Evolutionary conservation across 768 basidiomycete genomes (phyloP).

Genomic region (Rhizopogon vulgaris): DNA sequence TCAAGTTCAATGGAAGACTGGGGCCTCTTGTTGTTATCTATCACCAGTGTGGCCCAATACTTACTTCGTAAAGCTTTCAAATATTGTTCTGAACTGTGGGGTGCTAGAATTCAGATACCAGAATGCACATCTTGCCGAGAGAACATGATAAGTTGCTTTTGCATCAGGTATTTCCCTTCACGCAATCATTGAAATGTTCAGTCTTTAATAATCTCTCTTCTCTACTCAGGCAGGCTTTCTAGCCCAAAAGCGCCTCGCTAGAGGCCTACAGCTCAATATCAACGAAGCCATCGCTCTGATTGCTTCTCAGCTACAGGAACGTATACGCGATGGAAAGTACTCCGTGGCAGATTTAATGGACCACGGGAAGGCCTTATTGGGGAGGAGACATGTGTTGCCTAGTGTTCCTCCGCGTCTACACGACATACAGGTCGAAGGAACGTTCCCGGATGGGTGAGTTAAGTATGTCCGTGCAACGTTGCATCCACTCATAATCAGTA

Average conservation of each 20-base stretch:
- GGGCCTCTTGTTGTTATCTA: too few relatives aligned
- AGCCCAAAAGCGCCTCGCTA: constrained; percentile 90
- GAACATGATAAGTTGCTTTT: constrained; percentile 56
- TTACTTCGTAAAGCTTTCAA: too few relatives aligned
- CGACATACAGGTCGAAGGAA: constrained; percentile 76
- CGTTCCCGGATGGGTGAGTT: constrained; percentile 77
- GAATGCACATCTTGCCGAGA: constrained; percentile 70
- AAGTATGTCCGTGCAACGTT: not conserved
- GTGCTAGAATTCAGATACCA: not conserved
- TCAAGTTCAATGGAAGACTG: too few relatives aligned
- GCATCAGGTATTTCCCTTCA: constrained; percentile 44
- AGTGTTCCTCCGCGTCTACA: constrained; percentile 70
- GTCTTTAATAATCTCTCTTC: constrained; percentile 19
- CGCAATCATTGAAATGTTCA: not conserved
- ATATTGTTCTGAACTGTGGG: not conserved
- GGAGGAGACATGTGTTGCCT: constrained; percentile 83
- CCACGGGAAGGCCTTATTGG: constrained; percentile 82
- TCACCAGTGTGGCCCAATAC: too few relatives aligned
- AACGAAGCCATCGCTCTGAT: constrained; percentile 89
- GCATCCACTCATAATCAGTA: constrained; percentile 24
- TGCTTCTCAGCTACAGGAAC: constrained; percentile 88
- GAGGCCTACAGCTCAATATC: constrained; percentile 84
- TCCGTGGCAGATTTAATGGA: constrained; percentile 92
- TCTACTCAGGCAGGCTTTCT: constrained; percentile 60
- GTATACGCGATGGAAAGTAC: constrained; percentile 85